A percentile compares a stretch with the other conserved stretches of the same genome.
Conservation (phyloP, 2,329 filamentous ascomycete species). For the Chrysosphaeria jannelii region DNA sequence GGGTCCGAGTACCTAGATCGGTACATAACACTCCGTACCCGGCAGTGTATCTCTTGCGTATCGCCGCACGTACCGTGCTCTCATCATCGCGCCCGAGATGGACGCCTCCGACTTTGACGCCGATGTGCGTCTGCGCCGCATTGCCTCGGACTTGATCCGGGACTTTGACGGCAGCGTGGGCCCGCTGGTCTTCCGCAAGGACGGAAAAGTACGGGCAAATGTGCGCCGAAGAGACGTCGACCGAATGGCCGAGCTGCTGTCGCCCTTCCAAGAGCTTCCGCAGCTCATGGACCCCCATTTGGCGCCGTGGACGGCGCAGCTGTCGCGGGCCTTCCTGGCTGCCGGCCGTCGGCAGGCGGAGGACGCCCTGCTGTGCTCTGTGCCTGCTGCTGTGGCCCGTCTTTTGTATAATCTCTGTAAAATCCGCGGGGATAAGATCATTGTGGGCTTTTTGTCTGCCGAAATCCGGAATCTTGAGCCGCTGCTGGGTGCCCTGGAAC, state of each 20-base stretch:
- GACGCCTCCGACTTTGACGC: constrained; percentile 30
- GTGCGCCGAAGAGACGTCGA: constrained; percentile 5
- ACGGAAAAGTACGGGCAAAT: constrained; percentile 1
- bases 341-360: no score
- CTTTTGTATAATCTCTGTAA: constrained; percentile 84
- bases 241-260: constrained; percentile 20
- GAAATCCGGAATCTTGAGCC: constrained; percentile 65
- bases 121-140: constrained; percentile 30
- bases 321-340: constrained; percentile 53
- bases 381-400: constrained; percentile 42
- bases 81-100: constrained; percentile 12
- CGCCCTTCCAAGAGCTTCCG: constrained; percentile 83
- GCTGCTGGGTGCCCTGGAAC: constrained; percentile 46
- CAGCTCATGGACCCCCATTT: constrained; percentile 74
- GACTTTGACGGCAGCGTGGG: constrained; percentile 24
- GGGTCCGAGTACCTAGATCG: no score
- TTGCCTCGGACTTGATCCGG: constrained; percentile 24
- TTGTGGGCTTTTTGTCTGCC: constrained; percentile 71
- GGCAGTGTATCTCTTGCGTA: no score
- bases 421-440: constrained; percentile 73
- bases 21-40: no score
- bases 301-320: constrained; percentile 37
- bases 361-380: constrained; percentile 15
- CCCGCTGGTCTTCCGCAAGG: constrained; percentile 13
- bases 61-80: not conserved